Conservation (phyloP, 2,329 filamentous ascomycete genomes). For the Myriosclerotinia scirpicola region DNA sequence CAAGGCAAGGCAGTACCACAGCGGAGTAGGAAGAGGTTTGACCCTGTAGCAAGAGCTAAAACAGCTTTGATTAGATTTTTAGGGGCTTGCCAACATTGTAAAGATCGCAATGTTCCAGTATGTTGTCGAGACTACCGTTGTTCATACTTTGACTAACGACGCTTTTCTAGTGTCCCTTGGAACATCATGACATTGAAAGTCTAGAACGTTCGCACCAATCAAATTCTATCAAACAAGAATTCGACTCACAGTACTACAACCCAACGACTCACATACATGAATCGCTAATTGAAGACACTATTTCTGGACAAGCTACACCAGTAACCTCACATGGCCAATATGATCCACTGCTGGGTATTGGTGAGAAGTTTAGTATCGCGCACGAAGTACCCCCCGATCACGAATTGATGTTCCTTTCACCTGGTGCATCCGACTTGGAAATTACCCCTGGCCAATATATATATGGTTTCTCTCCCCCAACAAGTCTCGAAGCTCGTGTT, state of each 20-base stretch:
- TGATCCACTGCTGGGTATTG: constrained; percentile 32
- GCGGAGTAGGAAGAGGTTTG: constrained; percentile 31
- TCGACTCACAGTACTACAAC: background rate
- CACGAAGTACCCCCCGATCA: background rate
- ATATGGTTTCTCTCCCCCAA: constrained; percentile 11
- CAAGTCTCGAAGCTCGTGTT: constrained; percentile 12
- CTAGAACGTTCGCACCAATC: constrained; percentile 29
- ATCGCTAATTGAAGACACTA: constrained; percentile 25
- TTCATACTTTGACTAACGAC: constrained; percentile 12
- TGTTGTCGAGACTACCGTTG: constrained; percentile 21
- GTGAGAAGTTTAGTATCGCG: constrained; percentile 21
- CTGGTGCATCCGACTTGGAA: constrained; percentile 15
- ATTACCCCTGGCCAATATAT: constrained; percentile 19
- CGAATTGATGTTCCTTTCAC: constrained; percentile 23
- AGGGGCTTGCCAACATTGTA: constrained; percentile 34
- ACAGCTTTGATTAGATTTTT: constrained; percentile 37
- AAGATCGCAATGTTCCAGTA: constrained; percentile 29
- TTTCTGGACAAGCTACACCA: constrained; percentile 22
- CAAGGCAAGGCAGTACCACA: constrained; percentile 33
- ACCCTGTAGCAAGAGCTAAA: constrained; percentile 33
- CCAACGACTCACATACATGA: constrained; percentile 17
- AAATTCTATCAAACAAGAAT: constrained; percentile 12
- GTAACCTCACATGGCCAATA: constrained; percentile 19
- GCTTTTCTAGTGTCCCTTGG: constrained; percentile 33
- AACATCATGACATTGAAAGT: constrained; percentile 37